Base-by-base conservation (phyloP, 2,329 filamentous ascomycete genomes). In the Aureobasidium sp. region DNA sequence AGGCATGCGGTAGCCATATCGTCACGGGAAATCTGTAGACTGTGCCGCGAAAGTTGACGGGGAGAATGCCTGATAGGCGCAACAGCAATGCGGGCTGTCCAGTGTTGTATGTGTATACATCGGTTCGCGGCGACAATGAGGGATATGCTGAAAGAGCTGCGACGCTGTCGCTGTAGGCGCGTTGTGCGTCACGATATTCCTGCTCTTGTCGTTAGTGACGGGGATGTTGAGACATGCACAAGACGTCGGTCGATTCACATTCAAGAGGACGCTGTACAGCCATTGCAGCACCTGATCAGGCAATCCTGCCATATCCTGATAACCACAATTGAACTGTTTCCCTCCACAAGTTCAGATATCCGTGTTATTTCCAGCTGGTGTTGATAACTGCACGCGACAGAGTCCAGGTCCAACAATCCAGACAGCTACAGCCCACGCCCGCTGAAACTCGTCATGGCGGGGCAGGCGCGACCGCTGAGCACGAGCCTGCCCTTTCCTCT, bases 81-180 rank as follows among this genome's bases (percentile, higher is more conserved):
- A 99, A 81, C 60, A 99, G 86, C 34, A 99, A 84, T 54, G 91
- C 90, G 13, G 91, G 93, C 66, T 83, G 79, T 69, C 94, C 94
- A 79, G 90, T 90, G 68, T 96, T 89, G 73, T 92, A 96, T 61
- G 93, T 97, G 76, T 97, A 95, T 57, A 97, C 92, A 74, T 97
- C 92, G 64, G 94, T 99, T 68, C 90, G 85, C 30, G 92, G 91
- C 9, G 87, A 83, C 27, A 99, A 81, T 2, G 90, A 88, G 8
- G 91, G 85, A 71, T 91, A 91, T 67, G 88, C 84, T 36, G 89
- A 83, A 59, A 99, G 84, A 32, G 87, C 85, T 71, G 91, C 88
- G 65, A 90, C 92, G 68, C 95, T 87, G 76, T 97, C 92, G 73
- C 89, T 89, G 77, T 97, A 97, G 59, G 92, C 91, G 64, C 91